phyloP scores from a whole-genome alignment of 2,329 filamentous ascomycete genomes.

The Colletotrichum sp. region DNA sequence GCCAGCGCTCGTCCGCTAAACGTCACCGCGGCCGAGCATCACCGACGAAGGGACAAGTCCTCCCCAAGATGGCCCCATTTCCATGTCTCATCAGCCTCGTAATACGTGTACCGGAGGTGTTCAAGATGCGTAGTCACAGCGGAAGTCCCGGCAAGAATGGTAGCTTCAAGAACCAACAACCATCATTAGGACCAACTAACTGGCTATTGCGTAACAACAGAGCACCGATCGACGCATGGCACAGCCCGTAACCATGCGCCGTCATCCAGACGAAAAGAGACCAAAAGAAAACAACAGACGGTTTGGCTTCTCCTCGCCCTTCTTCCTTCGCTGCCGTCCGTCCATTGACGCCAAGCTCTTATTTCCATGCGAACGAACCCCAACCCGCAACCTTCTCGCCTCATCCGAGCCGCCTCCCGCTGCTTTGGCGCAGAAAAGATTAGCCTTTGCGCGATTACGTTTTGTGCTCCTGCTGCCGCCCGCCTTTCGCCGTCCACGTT shows the following conservation, averaged over 20 bases:
- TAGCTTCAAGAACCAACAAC: neutral
- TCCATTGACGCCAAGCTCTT: neutral
- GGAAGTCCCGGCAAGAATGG: neutral
- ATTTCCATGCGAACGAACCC: neutral
- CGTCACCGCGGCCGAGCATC: neutral
- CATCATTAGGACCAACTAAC: neutral
- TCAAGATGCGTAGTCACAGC: neutral
- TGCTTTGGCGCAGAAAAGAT: neutral
- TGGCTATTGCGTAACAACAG: neutral
- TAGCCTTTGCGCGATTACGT: constrained; percentile 1
- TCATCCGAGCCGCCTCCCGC: neutral
- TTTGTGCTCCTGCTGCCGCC: neutral
- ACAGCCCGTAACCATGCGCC: neutral
- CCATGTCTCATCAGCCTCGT: neutral
- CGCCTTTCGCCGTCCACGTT: neutral
- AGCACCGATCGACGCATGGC: neutral
- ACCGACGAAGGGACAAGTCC: neutral
- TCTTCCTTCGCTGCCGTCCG: neutral
- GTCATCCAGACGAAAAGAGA: neutral
- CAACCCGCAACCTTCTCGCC: neutral
- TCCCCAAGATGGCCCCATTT: neutral
- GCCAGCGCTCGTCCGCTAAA: neutral
- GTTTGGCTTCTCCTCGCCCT: neutral
- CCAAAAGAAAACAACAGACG: neutral
- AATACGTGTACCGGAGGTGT: neutral